Conservation (phyloP, 1,284 basidiomycete species). For the Prillingera fragicola region DNA sequence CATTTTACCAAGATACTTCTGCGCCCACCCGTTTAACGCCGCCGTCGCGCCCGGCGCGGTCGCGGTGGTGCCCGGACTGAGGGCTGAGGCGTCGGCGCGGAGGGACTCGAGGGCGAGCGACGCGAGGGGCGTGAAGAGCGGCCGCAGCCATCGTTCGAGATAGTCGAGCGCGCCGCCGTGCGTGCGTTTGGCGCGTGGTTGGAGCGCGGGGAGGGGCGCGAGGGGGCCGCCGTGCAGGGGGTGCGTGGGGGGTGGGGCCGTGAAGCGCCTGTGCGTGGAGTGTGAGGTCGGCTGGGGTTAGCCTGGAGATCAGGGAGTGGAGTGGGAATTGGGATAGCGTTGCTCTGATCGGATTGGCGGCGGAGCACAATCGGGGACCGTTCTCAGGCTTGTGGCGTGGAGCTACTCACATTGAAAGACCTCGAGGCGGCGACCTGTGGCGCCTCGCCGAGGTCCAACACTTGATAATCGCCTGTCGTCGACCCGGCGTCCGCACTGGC, state of each 20-base stretch:
- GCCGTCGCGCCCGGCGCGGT: constrained; percentile 3
- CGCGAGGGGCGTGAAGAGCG: constrained; percentile 33
- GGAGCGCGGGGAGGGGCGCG: not conserved
- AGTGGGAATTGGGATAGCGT: too few species aligned
- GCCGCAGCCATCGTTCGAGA: constrained; percentile 33
- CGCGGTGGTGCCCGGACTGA: not conserved
- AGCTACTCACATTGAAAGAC: too few species aligned
- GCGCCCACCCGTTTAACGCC: constrained; percentile 6
- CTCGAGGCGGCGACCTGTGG: too few species aligned
- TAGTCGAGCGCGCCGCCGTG: constrained; percentile 31
- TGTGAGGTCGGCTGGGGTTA: too few species aligned
- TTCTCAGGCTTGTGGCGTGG: too few species aligned
- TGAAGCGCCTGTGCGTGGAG: too few species aligned
- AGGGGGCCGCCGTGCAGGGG: not conserved
- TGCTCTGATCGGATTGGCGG: too few species aligned
- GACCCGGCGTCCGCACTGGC: not conserved
- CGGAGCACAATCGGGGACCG: too few species aligned
- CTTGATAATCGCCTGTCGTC: not conserved
- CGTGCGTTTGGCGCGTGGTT: constrained; percentile 8
- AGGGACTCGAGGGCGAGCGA: constrained; percentile 22
- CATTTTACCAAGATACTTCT: not conserved
- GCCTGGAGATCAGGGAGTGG: too few species aligned
- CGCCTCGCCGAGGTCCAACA: too few species aligned
- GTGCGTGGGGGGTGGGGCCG: not conserved
- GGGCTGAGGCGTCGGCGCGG: constrained; percentile 2